Conservation (phyloP, 2,329 filamentous ascomycete species). For the Aspergillus sclerotialis region DNA sequence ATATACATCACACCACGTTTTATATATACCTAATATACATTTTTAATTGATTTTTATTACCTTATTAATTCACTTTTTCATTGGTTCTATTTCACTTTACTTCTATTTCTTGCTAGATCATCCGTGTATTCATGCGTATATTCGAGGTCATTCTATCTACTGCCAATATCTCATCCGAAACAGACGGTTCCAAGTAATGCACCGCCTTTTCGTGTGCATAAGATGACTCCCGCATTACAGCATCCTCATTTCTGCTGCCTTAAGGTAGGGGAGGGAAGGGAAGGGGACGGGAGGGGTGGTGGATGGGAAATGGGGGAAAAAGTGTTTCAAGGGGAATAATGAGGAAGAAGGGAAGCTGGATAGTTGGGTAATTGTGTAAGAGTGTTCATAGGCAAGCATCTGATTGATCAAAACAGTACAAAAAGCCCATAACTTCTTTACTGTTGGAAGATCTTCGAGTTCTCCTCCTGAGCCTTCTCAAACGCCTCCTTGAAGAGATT, state of each 20-base stretch:
- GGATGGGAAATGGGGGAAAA: conserved; percentile 3
- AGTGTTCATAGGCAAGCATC: too few species aligned
- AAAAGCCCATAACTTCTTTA: conserved; percentile 11
- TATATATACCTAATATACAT: too few species aligned
- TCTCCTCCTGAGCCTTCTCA: conserved; percentile 93
- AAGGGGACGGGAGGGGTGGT: conserved; percentile 11
- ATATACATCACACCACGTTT: too few species aligned
- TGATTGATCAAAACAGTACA: background rate
- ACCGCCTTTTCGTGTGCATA: conserved; percentile 8
- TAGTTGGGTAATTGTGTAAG: too few species aligned
- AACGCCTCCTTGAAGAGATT: conserved; percentile 97
- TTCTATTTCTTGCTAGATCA: background rate
- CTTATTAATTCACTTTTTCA: too few species aligned
- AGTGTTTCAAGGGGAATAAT: background rate
- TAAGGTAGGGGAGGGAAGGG: conserved; percentile 11
- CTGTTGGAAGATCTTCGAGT: conserved; percentile 72
- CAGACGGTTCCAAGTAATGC: conserved; percentile 11
- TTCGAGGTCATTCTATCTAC: conserved; percentile 31
- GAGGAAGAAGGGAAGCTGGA: background rate
- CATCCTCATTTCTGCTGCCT: conserved; percentile 23
- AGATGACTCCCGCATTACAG: conserved; percentile 16
- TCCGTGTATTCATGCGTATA: conserved; percentile 20
- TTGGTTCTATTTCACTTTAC: background rate
- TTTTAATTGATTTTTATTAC: too few species aligned
- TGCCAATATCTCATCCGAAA: conserved; percentile 15